Conservation (phyloP, 768 basidiomycete genomes). For the Filobasidium floriforme region DNA sequence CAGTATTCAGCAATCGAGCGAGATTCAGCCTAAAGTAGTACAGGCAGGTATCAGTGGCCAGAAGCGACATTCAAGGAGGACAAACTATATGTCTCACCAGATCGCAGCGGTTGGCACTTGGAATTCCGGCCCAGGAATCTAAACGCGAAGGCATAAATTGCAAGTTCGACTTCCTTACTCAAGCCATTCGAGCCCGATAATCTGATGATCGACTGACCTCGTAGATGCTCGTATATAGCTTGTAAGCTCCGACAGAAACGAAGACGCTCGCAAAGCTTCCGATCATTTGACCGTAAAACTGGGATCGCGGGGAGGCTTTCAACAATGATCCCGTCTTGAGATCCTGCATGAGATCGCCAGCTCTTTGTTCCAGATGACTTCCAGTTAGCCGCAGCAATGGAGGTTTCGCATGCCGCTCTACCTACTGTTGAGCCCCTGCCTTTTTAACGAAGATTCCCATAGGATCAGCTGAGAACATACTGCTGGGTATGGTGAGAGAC, state of each 20-base stretch:
- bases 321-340: conserved; percentile 93
- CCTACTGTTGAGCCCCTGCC: conserved; percentile 85
- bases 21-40: conserved; percentile 49
- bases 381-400: neutral
- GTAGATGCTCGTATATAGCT: conserved; percentile 78
- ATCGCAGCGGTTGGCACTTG: conserved; percentile 92
- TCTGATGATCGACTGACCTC: conserved; percentile 29
- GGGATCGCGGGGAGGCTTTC: conserved; percentile 80
- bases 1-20: conserved; percentile 52
- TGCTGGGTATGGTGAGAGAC: conserved; percentile 30
- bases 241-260: conserved; percentile 79
- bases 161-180: neutral
- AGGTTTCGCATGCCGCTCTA: conserved; percentile 5
- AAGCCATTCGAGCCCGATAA: neutral
- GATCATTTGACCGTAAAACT: conserved; percentile 84
- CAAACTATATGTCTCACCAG: conserved; percentile 51
- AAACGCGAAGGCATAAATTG: neutral
- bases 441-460: conserved; percentile 36
- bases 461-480: neutral
- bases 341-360: conserved; percentile 98
- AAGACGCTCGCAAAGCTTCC: conserved; percentile 81
- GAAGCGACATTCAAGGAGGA: neutral
- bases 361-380: conserved; percentile 50
- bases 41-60: too few species aligned
- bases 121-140: conserved; percentile 86